phyloP scores from a whole-genome alignment of 2,329 filamentous ascomycete species.

The Malbranchea cinnamomea region DNA sequence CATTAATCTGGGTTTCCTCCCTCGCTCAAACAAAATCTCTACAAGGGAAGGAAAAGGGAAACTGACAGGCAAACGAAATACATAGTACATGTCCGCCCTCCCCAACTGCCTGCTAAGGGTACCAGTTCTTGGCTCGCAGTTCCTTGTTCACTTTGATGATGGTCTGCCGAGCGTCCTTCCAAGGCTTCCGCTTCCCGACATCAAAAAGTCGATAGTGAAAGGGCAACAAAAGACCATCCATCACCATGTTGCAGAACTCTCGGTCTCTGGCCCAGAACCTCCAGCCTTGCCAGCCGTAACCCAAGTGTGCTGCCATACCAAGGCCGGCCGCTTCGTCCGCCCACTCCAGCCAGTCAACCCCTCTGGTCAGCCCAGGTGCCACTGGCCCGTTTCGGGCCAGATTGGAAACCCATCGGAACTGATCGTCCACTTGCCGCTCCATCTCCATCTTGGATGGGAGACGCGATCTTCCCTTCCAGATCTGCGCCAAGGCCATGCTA shows the following conservation, averaged over 20 bases:
- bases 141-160: conserved; percentile 13
- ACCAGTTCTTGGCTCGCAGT: conserved; percentile 2
- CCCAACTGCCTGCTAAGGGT: conserved; percentile 2
- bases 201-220: conserved; percentile 23
- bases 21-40: too few relatives aligned
- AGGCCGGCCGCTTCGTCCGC: conserved; percentile 19
- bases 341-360: conserved; percentile 15
- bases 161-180: conserved; percentile 16
- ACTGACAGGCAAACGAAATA: too few relatives aligned
- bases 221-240: conserved; percentile 20
- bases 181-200: conserved; percentile 17
- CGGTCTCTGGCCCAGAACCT: conserved; percentile 21
- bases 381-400: conserved; percentile 9
- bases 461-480: conserved; percentile 16
- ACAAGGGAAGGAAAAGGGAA: too few relatives aligned
- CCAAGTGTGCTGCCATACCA: conserved; percentile 18
- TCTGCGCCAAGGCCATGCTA: conserved; percentile 17
- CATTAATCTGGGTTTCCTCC: too few relatives aligned
- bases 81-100: too few relatives aligned
- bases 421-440: conserved; percentile 9
- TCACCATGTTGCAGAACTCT: conserved; percentile 18
- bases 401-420: conserved; percentile 8
- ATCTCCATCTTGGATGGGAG: conserved; percentile 16
- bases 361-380: conserved; percentile 8
- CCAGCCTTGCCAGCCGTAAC: conserved; percentile 19